Percentiles rank a stretch among this genome's conserved stretches.
phyloP scores from a whole-genome alignment of 768 basidiomycete genomes.

The Rhodotorula kratochvilovae region DNA sequence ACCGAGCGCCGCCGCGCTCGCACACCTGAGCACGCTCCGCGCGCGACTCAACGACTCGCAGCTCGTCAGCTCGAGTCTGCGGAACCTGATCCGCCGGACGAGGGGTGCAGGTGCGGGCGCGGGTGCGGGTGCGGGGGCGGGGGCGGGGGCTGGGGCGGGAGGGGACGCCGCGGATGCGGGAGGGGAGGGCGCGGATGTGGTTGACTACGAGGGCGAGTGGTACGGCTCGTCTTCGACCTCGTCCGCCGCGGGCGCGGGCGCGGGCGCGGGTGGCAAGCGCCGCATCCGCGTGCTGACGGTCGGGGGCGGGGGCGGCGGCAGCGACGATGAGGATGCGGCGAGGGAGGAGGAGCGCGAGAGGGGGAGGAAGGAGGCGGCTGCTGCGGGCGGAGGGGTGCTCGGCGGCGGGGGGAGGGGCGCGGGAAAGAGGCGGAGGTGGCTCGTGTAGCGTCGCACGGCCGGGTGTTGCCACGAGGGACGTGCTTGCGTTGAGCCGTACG shows the following conservation, averaged over 20 bases:
- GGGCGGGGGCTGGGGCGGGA: not conserved
- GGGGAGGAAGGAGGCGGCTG: not conserved
- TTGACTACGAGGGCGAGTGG: slow-evolving; percentile 36
- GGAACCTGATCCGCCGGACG: slow-evolving; percentile 34
- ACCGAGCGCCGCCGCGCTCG: slow-evolving; percentile 20
- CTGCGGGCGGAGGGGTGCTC: not conserved
- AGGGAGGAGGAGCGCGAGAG: not conserved
- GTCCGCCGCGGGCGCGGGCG: not conserved
- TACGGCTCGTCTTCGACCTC: no score
- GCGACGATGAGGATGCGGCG: not conserved
- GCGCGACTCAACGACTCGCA: slow-evolving; percentile 34
- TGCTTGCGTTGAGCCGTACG: no score
- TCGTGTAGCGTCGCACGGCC: no score
- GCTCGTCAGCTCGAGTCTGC: slow-evolving; percentile 31
- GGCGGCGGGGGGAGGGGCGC: not conserved
- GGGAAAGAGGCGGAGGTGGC: not conserved
- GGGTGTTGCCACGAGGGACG: no score
- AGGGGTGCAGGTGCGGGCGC: not conserved
- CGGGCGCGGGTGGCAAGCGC: not conserved
- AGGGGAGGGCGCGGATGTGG: slow-evolving; percentile 17
- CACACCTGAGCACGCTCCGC: slow-evolving; percentile 35
- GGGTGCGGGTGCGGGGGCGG: not conserved
- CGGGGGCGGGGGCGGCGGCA: not conserved
- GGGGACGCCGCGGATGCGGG: not conserved
- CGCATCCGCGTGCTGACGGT: not conserved